phyloP scores from a whole-genome alignment of 495 filamentous ascomycete species.

The Thozetella sp. region DNA sequence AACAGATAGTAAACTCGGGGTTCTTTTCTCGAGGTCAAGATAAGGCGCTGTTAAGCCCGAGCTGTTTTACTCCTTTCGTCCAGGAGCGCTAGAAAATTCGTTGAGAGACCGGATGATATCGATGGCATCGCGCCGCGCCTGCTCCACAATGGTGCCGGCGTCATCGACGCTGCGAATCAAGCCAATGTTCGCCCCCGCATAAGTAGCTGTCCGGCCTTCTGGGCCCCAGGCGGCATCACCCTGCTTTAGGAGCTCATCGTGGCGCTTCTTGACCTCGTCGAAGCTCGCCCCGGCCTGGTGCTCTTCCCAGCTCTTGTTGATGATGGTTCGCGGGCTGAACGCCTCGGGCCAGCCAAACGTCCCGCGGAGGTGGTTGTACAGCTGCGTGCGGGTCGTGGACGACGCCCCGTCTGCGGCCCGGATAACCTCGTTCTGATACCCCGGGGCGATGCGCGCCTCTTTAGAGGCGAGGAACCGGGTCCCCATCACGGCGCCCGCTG shows the following conservation, averaged over 20 bases:
- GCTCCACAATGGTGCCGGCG: conserved; percentile 68
- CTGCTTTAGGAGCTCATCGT: conserved; percentile 53
- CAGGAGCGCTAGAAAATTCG: not conserved
- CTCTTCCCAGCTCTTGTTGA: conserved; percentile 64
- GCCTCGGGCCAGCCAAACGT: conserved; percentile 67
- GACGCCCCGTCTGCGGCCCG: conserved; percentile 62
- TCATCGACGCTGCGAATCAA: conserved; percentile 65
- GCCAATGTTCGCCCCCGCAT: conserved; percentile 64
- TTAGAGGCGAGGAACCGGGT: conserved; percentile 88
- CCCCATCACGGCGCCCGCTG: conserved; percentile 92
- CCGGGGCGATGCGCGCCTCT: conserved; percentile 84
- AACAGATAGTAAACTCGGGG: no score
- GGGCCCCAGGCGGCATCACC: conserved; percentile 66
- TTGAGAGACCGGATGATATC: conserved; percentile 42
- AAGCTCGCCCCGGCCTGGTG: conserved; percentile 53
- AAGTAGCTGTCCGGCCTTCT: conserved; percentile 69
- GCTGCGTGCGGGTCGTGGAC: conserved; percentile 62
- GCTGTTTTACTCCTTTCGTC: no score
- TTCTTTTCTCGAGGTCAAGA: no score
- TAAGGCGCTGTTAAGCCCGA: no score
- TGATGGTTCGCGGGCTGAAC: conserved; percentile 63
- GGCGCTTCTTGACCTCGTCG: conserved; percentile 59
- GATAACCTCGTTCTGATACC: conserved; percentile 88
- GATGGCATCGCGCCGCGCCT: conserved; percentile 66
- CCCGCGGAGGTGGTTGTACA: conserved; percentile 73